Evolutionary conservation across 1,284 basidiomycete genomes (phyloP).

Genomic region (Ceratobasidium sp.): DNA sequence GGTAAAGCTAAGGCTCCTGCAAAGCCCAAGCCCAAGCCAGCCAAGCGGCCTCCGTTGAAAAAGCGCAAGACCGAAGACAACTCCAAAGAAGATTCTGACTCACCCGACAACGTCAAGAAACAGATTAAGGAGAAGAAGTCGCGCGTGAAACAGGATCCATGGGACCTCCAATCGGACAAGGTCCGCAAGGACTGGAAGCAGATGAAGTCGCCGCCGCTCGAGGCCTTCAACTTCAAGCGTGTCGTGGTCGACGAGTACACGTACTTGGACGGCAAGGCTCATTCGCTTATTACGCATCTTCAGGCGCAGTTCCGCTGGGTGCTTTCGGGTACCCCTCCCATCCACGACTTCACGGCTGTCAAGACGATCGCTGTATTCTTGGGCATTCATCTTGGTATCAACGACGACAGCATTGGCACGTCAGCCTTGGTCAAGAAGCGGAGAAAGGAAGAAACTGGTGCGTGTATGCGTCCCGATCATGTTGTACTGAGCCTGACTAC

Average conservation of each 20-base stretch:
- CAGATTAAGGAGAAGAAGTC: slow-evolving; percentile 52
- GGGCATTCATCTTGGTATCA: slow-evolving; percentile 86
- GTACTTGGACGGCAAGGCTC: slow-evolving; percentile 84
- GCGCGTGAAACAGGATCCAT: slow-evolving; percentile 78
- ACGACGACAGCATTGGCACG: slow-evolving; percentile 87
- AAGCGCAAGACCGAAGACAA: slow-evolving; percentile 57
- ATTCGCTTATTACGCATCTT: slow-evolving; percentile 80
- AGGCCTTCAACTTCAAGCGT: slow-evolving; percentile 92
- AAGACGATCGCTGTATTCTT: slow-evolving; percentile 92
- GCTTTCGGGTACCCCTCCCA: slow-evolving; percentile 94
- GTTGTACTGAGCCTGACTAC: background rate
- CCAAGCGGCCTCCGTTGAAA: slow-evolving; percentile 56
- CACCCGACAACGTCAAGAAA: slow-evolving; percentile 53
- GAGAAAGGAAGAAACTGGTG: slow-evolving; percentile 84
- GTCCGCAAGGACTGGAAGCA: slow-evolving; percentile 80
- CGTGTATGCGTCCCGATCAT: slow-evolving; percentile 48
- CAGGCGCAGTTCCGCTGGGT: slow-evolving; percentile 90
- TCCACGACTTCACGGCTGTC: slow-evolving; percentile 89
- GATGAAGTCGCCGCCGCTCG: slow-evolving; percentile 84
- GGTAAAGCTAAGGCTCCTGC: slow-evolving; percentile 53
- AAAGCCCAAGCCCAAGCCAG: slow-evolving; percentile 51
- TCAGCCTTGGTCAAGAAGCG: slow-evolving; percentile 81
- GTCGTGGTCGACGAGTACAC: slow-evolving; percentile 96
- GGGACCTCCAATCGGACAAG: slow-evolving; percentile 73
- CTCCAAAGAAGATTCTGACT: slow-evolving; percentile 53